phyloP scores from a whole-genome alignment of 2,329 filamentous ascomycete species.

The Calonectria fujianensis region DNA sequence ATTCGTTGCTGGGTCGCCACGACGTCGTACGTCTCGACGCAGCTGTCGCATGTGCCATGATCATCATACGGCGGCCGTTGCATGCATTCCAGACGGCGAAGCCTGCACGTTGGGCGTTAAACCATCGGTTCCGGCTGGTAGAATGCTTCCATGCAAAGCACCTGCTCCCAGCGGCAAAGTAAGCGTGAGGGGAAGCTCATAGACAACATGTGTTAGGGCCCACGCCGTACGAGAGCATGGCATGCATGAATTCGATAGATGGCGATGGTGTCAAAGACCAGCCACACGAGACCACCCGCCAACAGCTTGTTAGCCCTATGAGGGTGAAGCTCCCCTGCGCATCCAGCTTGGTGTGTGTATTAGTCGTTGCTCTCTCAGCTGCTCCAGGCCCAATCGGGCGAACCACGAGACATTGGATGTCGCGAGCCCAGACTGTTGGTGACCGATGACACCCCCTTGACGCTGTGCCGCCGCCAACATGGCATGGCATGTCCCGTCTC shows the following conservation, averaged over 20 bases:
- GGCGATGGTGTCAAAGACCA: constrained; percentile 29
- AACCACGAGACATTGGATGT: constrained; percentile 34
- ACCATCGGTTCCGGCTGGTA: constrained; percentile 9
- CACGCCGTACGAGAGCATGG: constrained; percentile 20
- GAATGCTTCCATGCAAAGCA: neutral
- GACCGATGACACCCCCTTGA: constrained; percentile 25
- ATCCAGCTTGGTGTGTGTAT: constrained; percentile 10
- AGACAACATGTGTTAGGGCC: neutral
- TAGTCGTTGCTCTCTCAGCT: constrained; percentile 29
- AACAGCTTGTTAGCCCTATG: constrained; percentile 2
- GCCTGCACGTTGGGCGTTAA: neutral
- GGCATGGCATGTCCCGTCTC: constrained; percentile 15
- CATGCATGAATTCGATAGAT: constrained; percentile 27
- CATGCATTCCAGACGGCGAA: constrained; percentile 1
- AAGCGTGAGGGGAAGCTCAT: constrained; percentile 11
- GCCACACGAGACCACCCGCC: constrained; percentile 10
- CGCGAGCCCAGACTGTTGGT: constrained; percentile 38
- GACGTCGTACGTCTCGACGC: constrained; percentile 28
- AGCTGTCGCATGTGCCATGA: constrained; percentile 21
- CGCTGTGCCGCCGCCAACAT: constrained; percentile 28
- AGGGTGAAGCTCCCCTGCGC: constrained; percentile 18
- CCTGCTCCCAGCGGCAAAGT: constrained; percentile 10
- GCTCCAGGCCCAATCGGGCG: constrained; percentile 22
- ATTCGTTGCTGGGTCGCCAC: constrained; percentile 26
- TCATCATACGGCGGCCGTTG: constrained; percentile 23